A percentile compares a stretch with the other conserved stretches of the same genome.
These are phyloP conservation scores for Synchytrium microbalum DNA, from an alignment of 371 early-diverging fungal genomes.

Conservation along the genomic window DNA sequence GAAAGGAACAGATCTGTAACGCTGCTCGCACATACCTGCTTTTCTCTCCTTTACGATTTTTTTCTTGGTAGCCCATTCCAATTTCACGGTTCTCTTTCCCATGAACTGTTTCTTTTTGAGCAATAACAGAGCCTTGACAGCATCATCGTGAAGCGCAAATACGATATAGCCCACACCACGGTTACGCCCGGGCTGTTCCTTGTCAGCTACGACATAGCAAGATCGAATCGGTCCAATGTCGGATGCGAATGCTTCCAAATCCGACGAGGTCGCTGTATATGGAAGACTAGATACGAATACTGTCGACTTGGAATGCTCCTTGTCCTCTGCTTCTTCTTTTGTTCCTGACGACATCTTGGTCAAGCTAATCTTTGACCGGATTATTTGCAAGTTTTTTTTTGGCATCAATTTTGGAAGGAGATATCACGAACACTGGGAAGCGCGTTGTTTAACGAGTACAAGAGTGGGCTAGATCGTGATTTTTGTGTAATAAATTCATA, in stretches of 20 bases:
- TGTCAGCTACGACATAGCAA: constrained; percentile 73
- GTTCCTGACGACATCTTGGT: no score
- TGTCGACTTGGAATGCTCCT: constrained; percentile 42
- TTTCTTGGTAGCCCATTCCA: constrained; percentile 71
- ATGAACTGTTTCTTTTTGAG: constrained; percentile 60
- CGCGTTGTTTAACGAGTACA: no score
- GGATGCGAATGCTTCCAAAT: constrained; percentile 81
- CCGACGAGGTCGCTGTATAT: constrained; percentile 61
- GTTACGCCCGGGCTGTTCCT: constrained; percentile 32
- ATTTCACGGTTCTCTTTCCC: constrained; percentile 51
- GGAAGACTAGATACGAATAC: constrained; percentile 85
- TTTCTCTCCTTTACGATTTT: constrained; percentile 21
- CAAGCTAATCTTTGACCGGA: no score
- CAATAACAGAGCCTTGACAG: constrained; percentile 55
- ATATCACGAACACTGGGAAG: no score
- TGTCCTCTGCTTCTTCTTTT: neutral
- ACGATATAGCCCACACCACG: constrained; percentile 88
- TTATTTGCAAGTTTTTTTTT: no score
- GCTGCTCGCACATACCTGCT: constrained; percentile 10
- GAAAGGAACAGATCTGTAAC: neutral
- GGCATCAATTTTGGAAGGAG: no score
- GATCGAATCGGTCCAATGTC: constrained; percentile 82
- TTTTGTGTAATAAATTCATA: no score
- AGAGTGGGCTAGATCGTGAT: no score
- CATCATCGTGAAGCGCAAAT: constrained; percentile 84